Conservation (phyloP, 148 eudicot genomes). For the Spergularia bocconei region DNA sequence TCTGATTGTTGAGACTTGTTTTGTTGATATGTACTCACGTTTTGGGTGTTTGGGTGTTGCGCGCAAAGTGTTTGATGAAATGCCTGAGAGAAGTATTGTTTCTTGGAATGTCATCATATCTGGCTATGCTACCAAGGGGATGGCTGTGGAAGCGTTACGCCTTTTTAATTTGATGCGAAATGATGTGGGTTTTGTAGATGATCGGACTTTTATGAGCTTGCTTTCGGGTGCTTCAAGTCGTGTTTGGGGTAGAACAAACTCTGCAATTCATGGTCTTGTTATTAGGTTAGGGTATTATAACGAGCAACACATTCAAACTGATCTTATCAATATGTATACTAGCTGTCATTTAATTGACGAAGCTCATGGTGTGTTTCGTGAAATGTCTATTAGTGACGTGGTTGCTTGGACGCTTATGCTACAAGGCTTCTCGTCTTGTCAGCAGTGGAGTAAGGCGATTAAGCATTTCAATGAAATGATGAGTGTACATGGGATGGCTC, state of each 20-base stretch:
- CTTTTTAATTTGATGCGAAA: conserved; percentile 40
- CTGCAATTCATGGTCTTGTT: conserved; percentile 32
- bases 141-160: conserved; percentile 32
- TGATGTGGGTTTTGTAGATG: conserved; percentile 34
- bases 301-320: conserved; percentile 40
- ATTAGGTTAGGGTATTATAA: conserved; percentile 35
- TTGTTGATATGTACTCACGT: conserved; percentile 46
- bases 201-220: conserved; percentile 43
- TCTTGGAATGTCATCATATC: conserved; percentile 59
- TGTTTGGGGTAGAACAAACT: conserved; percentile 22
- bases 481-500: conserved; percentile 21
- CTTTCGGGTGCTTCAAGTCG: conserved; percentile 29
- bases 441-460: conserved; percentile 33
- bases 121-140: conserved; percentile 38
- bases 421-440: conserved; percentile 40
- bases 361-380: conserved; percentile 43
- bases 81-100: conserved; percentile 43
- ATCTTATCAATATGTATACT: conserved; percentile 47
- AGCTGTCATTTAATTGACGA: conserved; percentile 30
- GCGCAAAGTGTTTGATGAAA: conserved; percentile 41
- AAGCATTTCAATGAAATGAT: conserved; percentile 41
- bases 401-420: conserved; percentile 62
- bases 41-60: conserved; percentile 40
- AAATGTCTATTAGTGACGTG: conserved; percentile 42
- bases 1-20: conserved; percentile 46